Evolutionary conservation across 2,329 filamentous ascomycete genomes (phyloP).

Genomic region (Talaromyces sp.): DNA sequence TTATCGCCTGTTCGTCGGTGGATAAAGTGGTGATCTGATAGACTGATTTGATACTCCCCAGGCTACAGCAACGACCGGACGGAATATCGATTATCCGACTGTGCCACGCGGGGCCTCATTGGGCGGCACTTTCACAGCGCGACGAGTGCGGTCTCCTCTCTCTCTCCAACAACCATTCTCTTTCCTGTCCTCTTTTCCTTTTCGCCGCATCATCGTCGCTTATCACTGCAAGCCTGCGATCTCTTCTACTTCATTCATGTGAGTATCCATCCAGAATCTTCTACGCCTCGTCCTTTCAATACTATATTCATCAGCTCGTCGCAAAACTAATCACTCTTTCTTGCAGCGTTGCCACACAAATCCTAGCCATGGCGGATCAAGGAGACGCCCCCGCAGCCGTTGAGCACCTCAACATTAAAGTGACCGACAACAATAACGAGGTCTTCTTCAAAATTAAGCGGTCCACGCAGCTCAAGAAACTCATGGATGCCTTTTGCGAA

Average conservation of each 20-base stretch:
- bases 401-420: constrained; percentile 98
- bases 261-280: not conserved
- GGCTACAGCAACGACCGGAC: constrained; percentile 16
- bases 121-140: constrained; percentile 7
- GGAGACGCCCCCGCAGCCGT: constrained; percentile 37
- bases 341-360: not conserved
- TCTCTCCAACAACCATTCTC: constrained; percentile 8
- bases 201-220: not conserved
- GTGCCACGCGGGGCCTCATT: constrained; percentile 21
- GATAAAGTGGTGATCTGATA: not conserved
- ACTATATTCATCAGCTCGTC: not conserved
- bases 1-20: not conserved
- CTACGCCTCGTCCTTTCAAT: not conserved
- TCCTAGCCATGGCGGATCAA: not conserved
- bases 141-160: constrained; percentile 1
- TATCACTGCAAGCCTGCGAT: not conserved
- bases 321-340: not conserved
- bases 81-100: constrained; percentile 35
- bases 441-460: constrained; percentile 99
- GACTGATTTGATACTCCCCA: no score
- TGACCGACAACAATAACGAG: constrained; percentile 98
- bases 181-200: not conserved
- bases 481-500: constrained; percentile 98
- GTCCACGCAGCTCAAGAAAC: constrained; percentile 88
- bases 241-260: not conserved